Evolutionary conservation across 2,329 filamentous ascomycete species (phyloP).

Genomic region (Hirsutella thompsonii): DNA sequence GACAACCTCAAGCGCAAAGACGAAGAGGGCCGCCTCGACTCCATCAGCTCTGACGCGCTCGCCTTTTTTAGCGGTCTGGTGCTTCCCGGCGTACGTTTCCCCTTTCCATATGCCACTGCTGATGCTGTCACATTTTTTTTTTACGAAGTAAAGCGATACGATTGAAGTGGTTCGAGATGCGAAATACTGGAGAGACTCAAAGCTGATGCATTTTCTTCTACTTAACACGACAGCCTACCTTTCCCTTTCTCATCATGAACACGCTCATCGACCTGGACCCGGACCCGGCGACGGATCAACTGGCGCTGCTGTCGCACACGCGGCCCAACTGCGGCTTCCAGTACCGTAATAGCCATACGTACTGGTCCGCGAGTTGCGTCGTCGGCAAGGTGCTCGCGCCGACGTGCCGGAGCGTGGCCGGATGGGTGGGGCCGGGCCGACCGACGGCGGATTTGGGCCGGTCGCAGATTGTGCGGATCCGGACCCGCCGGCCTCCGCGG

Average conservation of each 20-base stretch:
- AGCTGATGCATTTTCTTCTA: neutral
- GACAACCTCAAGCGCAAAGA: slow-evolving; percentile 49
- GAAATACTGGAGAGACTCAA: no score
- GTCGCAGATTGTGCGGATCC: slow-evolving; percentile 58
- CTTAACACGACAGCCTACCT: slow-evolving; percentile 31
- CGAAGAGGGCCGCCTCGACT: slow-evolving; percentile 41
- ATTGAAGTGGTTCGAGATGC: no score
- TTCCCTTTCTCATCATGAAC: slow-evolving; percentile 69
- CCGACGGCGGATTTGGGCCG: slow-evolving; percentile 53
- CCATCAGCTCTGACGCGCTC: slow-evolving; percentile 57
- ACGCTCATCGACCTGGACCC: slow-evolving; percentile 63
- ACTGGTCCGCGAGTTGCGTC: slow-evolving; percentile 61
- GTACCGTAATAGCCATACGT: slow-evolving; percentile 61
- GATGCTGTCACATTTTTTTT: no score
- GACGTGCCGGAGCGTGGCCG: slow-evolving; percentile 56
- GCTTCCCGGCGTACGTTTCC: slow-evolving; percentile 45
- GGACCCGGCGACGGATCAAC: slow-evolving; percentile 49
- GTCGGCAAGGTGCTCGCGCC: slow-evolving; percentile 65
- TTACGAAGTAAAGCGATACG: no score
- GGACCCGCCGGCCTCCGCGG: slow-evolving; percentile 30
- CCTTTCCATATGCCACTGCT: neutral
- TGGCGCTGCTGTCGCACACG: slow-evolving; percentile 55
- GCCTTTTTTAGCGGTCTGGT: slow-evolving; percentile 67
- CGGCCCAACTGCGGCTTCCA: slow-evolving; percentile 62
- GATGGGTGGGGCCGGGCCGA: slow-evolving; percentile 62